phyloP scores from a whole-genome alignment of 495 filamentous ascomycete genomes.

The Gamarada debralockiae region DNA sequence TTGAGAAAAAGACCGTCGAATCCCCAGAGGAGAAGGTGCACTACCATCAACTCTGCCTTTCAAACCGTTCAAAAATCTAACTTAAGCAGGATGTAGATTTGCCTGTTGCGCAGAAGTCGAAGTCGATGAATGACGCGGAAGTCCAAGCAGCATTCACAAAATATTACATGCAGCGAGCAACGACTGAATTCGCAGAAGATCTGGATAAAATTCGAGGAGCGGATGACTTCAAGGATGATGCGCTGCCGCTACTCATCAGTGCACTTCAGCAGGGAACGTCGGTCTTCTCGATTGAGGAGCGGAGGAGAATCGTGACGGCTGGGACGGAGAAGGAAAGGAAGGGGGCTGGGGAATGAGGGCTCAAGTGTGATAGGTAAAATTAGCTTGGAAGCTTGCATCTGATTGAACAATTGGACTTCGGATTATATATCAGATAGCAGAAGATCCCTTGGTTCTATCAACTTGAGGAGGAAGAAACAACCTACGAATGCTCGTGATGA shows the following conservation, averaged over 20 bases:
- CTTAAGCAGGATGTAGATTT: not conserved
- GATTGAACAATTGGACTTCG: no score
- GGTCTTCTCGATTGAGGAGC: conserved; percentile 34
- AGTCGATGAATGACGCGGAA: conserved; percentile 30
- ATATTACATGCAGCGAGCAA: conserved; percentile 61
- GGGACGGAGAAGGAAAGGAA: conserved; percentile 9
- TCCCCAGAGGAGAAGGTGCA: not conserved
- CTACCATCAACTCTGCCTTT: not conserved
- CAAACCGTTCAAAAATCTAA: not conserved
- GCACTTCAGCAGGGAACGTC: conserved; percentile 61
- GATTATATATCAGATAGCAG: no score
- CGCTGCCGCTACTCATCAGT: conserved; percentile 56
- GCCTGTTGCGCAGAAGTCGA: conserved; percentile 3
- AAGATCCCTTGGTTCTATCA: no score
- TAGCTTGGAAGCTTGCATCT: no score
- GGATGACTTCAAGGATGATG: conserved; percentile 62
- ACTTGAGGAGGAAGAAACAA: no score
- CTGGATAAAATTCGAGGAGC: conserved; percentile 61
- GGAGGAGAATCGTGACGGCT: conserved; percentile 21
- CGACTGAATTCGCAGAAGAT: conserved; percentile 67
- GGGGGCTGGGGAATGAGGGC: conserved; percentile 2
- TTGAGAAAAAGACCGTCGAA: no score
- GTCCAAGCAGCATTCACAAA: conserved; percentile 48
- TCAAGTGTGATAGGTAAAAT: no score
- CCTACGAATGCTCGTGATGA: no score